Base-by-base conservation (phyloP, 2,329 filamentous ascomycete genomes). In the Exophiala viscosa region DNA sequence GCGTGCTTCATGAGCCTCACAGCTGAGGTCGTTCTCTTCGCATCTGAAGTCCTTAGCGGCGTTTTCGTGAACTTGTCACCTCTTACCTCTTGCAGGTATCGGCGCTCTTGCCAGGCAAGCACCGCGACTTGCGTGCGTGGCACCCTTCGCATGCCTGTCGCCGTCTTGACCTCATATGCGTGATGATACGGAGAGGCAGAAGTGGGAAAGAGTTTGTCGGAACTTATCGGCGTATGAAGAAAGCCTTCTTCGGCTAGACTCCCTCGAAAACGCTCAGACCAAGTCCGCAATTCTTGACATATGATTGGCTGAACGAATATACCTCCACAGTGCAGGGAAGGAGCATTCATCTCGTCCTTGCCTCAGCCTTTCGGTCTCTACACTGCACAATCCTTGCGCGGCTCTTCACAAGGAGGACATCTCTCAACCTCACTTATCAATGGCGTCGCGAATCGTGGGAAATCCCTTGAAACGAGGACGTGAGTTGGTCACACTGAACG, bases 81-180 rank as follows among this genome's bases (percentile, higher is more conserved):
- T n/a, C 14, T 13, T 48, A 58, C 55, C 55, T 54, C 44, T 34
- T 46, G 34, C 55, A 58, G 1, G n/a, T 42, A 9, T 40, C 44
- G 3, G 28, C 38, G 7, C 39, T 34, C n/a, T 13, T 42, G 36
- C 48, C 52, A 13, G 46, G 51, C 15, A 52, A 14, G 32, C 55
- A 58, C 10, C 52, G 52, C 15, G 43, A 58, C 15, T 58, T 58
- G 9, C 55, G 48, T 28, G 46, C 49, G 9, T 52, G 48, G 43
- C 55, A 58, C 15, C 48, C 34, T 20, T 58, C 52, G 39, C 55
- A 58, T 10, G 55, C 55, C 34, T 54, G 55, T 36, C 45, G 31
- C 18, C 36, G 44, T 14, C 52, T 45, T 32, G 18, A 14, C 36
- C 32, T 52, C 55, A 58, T 55, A 13, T 28, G n/a, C 20, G 23